Percentiles rank a stretch among this genome's conserved stretches.
phyloP scores from a whole-genome alignment of 2,329 filamentous ascomycete genomes.

The Botrytis medusae region DNA sequence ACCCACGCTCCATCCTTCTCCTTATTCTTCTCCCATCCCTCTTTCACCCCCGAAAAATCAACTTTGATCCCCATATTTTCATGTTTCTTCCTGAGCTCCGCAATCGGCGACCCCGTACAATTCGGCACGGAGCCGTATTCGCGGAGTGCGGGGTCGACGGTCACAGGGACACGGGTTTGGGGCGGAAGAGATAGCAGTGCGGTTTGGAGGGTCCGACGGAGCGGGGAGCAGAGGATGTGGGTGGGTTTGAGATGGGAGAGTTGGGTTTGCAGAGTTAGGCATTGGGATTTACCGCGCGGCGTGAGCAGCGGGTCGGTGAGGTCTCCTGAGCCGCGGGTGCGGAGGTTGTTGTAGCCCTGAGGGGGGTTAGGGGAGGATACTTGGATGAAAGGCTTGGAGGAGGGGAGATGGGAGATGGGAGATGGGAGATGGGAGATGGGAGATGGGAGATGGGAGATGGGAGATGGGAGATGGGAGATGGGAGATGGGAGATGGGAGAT shows the following conservation, averaged over 20 bases:
- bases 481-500: background rate
- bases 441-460: background rate
- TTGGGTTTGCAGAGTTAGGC: background rate
- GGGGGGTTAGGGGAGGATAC: background rate
- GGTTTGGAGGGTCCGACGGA: background rate
- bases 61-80: background rate
- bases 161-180: background rate
- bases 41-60: background rate
- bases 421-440: no score
- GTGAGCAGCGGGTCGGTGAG: background rate
- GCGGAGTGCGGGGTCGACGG: background rate
- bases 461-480: background rate
- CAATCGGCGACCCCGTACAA: background rate
- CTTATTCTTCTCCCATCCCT: background rate
- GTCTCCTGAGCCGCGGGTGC: background rate
- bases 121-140: background rate
- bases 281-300: background rate
- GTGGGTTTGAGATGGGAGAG: background rate
- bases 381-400: no score
- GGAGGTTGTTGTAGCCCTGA: background rate
- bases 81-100: background rate
- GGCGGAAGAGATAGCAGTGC: accelerated
- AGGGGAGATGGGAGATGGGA: background rate
- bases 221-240: background rate
- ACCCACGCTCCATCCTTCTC: background rate